Conservation (phyloP, 768 basidiomycete genomes). For the Hypholoma fasciculare region DNA sequence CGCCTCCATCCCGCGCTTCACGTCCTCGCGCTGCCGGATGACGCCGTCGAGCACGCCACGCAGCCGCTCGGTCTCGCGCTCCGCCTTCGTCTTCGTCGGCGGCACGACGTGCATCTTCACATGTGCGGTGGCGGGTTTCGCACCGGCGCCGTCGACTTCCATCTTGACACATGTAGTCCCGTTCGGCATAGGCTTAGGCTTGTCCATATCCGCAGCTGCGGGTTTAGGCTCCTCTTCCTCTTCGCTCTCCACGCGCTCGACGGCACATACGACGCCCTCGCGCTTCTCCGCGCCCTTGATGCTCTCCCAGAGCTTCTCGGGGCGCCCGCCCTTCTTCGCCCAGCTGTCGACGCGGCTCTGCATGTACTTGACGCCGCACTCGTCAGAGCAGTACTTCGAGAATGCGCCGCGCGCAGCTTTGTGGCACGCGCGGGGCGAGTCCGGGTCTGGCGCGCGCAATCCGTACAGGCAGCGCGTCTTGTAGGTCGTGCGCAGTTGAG, state of each 20-base stretch:
- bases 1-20: constrained; percentile 70
- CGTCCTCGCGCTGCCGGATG: constrained; percentile 58
- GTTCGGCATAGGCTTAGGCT: background rate
- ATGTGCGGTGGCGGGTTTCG: background rate
- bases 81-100: constrained; percentile 45
- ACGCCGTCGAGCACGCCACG: constrained; percentile 55
- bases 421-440: constrained; percentile 69
- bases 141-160: constrained; percentile 18
- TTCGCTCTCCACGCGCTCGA: constrained; percentile 22
- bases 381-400: constrained; percentile 91
- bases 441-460: constrained; percentile 59
- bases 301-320: constrained; percentile 68
- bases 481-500: constrained; percentile 73
- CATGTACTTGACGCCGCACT: constrained; percentile 80
- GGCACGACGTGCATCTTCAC: constrained; percentile 20
- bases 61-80: constrained; percentile 58
- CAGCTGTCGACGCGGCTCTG: constrained; percentile 61
- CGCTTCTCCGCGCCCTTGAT: constrained; percentile 70
- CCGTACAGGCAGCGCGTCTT: constrained; percentile 78
- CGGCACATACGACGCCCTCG: constrained; percentile 63
- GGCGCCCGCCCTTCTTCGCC: constrained; percentile 62
- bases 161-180: constrained; percentile 4
- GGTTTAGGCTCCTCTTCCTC: constrained; percentile 18
- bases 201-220: background rate
- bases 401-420: constrained; percentile 78